phyloP scores from a whole-genome alignment of 345 rosid genomes.

The Sapria himalayana region DNA sequence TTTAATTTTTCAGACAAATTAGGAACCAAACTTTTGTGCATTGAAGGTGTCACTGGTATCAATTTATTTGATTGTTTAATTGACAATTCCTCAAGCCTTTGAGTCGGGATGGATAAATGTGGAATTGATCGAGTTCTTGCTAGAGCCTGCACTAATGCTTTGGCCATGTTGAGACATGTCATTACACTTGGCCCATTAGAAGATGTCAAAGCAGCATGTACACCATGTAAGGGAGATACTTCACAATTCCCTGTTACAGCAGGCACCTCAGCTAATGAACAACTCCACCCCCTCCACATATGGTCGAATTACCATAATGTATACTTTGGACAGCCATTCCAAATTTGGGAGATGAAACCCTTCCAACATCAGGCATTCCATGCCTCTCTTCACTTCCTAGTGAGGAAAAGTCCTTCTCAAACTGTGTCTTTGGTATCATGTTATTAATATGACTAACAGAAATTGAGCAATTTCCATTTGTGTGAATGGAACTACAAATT shows the following conservation, averaged over 20 bases:
- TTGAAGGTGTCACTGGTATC: slow-evolving; percentile 63
- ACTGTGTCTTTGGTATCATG: slow-evolving; percentile 29
- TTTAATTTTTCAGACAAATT: slow-evolving; percentile 53
- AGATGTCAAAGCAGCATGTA: slow-evolving; percentile 12
- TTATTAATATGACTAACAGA: slow-evolving; percentile 20
- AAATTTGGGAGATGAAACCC: slow-evolving; percentile 66
- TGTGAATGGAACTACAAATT: slow-evolving; percentile 20
- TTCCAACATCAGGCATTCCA: slow-evolving; percentile 31
- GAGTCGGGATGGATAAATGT: slow-evolving; percentile 53
- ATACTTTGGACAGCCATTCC: slow-evolving; percentile 42
- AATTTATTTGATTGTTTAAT: slow-evolving; percentile 78
- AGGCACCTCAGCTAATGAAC: slow-evolving; percentile 62
- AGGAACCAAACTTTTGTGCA: slow-evolving; percentile 39
- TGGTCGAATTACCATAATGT: slow-evolving; percentile 42
- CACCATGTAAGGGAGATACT: slow-evolving; percentile 19
- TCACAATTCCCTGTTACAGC: slow-evolving; percentile 28
- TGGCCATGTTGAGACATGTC: slow-evolving; percentile 67
- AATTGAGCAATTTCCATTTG: slow-evolving; percentile 29
- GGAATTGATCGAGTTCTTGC: slow-evolving; percentile 32
- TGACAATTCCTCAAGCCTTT: slow-evolving; percentile 62
- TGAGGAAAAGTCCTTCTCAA: slow-evolving; percentile 72
- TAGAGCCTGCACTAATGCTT: slow-evolving; percentile 69
- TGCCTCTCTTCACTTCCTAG: slow-evolving; percentile 54
- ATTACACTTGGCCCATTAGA: slow-evolving; percentile 18
- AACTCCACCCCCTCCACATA: slow-evolving; percentile 63